A percentile compares a stretch with the other conserved stretches of the same genome.
Conservation (phyloP, 2,329 filamentous ascomycete genomes). For the Leptographium lundbergii region DNA sequence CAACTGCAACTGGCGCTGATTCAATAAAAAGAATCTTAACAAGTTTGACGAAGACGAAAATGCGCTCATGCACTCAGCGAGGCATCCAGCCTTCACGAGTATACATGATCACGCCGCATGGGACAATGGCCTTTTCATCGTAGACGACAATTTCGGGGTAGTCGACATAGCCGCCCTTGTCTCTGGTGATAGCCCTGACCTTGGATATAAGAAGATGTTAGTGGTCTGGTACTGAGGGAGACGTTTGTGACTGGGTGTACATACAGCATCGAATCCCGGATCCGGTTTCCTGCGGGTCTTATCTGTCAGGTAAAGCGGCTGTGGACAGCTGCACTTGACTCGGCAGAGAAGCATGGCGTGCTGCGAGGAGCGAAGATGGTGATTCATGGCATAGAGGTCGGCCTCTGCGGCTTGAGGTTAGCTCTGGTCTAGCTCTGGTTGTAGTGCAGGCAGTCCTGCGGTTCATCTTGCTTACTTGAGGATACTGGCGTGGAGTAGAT, state of each 20-base stretch:
- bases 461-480: not conserved
- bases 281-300: not conserved
- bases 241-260: not conserved
- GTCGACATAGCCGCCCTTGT: slow-evolving; percentile 1
- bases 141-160: slow-evolving; percentile 4
- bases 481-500: slow-evolving; percentile 3
- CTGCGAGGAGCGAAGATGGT: not conserved
- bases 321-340: not conserved
- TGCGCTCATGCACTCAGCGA: not conserved
- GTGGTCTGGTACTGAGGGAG: not conserved
- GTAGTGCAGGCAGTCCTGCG: not conserved
- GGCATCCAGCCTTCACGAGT: not conserved
- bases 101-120: slow-evolving; percentile 2
- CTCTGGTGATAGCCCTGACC: not conserved
- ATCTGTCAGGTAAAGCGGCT: not conserved
- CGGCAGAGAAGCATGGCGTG: slow-evolving; percentile 4
- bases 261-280: not conserved
- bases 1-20: too few species aligned
- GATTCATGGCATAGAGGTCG: slow-evolving; percentile 2
- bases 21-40: not conserved
- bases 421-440: not conserved
- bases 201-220: not conserved
- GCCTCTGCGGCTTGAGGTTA: not conserved
- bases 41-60: not conserved
- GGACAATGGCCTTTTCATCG: slow-evolving; percentile 1